Conservation (phyloP, 129 eudicot genomes). For the Artemisia annua region DNA sequence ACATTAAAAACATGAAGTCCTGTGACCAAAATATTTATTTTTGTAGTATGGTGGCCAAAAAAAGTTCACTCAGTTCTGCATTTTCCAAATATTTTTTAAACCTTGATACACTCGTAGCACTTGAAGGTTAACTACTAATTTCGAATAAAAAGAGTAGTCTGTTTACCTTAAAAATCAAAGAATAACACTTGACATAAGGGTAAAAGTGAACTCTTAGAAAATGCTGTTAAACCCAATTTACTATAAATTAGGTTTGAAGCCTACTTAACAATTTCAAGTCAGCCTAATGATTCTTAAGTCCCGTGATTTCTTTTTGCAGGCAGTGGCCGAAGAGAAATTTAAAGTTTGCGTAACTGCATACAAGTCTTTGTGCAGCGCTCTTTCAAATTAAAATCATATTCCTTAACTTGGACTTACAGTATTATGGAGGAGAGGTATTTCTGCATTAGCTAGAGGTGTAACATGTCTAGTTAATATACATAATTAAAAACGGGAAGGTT, state of each 20-base stretch:
- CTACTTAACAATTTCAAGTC: background rate
- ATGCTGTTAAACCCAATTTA: too few relatives aligned
- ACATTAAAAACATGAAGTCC: background rate
- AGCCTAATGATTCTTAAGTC: background rate
- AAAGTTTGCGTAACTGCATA: conserved; percentile 76
- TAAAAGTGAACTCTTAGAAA: too few relatives aligned
- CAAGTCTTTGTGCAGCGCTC: conserved; percentile 70
- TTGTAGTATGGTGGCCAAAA: background rate
- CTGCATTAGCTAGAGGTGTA: too few relatives aligned
- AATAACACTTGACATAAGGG: background rate
- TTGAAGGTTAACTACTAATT: background rate
- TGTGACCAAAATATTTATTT: background rate
- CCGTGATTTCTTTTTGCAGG: conserved; percentile 47
- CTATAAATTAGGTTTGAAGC: background rate
- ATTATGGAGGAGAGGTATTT: too few relatives aligned
- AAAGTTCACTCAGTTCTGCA: background rate
- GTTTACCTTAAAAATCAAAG: conserved; percentile 2
- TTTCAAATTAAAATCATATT: conserved; percentile 24
- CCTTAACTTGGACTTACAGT: too few relatives aligned
- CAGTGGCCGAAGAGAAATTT: conserved; percentile 84
- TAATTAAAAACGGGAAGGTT: too few relatives aligned
- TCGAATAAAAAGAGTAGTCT: background rate
- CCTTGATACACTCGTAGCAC: background rate
- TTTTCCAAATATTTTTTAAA: background rate
- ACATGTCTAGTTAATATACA: too few relatives aligned